Evolutionary conservation across 192 early-diverging fungal species (phyloP), one percentile per base, ranked within the genome.

Genomic region (Linnemannia zychae): DNA sequence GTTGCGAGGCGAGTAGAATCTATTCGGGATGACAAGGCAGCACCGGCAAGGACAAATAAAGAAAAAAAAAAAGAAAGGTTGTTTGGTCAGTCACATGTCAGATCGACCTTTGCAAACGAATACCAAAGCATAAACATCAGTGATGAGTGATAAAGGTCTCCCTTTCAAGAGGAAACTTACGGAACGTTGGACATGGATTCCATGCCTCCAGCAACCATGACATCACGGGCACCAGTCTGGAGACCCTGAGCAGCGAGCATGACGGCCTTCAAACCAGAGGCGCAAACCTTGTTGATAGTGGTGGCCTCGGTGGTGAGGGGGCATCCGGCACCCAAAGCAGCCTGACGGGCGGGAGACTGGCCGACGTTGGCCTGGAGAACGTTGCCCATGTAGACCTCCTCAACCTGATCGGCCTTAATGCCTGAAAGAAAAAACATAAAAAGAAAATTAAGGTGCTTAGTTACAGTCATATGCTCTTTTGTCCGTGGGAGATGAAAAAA

Each of bases 211-310:
- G 96, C 96, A 16, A 98, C 91, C 94, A 99, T 96, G 24, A 96
- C 89, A 40, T 92, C 83, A 80, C 96, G 93, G 36, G 90, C 88
- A 24, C 97, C 98, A 36, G 94, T 88, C 88, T 94, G 90, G 67
- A 99, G 91, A 80, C 90, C 91, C 88, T 97, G 96, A 13, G 97
- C 87, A 47, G 97, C 98, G 75, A 99, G 88, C 91, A 97, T 97
- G 70, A 98, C 92, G 7, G 98, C 95, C 91, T 99, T 99, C 94
- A 99, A 93, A n/a, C 97, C 98, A 1, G 97, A 98, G 15, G 97
- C 97, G 88, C 98, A 99, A 22, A 99, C 98, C 87, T 99, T 99
- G 91, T 99, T 99, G 90, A 99, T 94, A 70, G 98, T 98, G 5
- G 97, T 98, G 22, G 97, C 96, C 72, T 98, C 97, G 36, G 97